Evolutionary conservation across 139 green algal genomes (phyloP), one percentile per base, ranked within the genome.

Genomic region (Chlorella sp.): DNA sequence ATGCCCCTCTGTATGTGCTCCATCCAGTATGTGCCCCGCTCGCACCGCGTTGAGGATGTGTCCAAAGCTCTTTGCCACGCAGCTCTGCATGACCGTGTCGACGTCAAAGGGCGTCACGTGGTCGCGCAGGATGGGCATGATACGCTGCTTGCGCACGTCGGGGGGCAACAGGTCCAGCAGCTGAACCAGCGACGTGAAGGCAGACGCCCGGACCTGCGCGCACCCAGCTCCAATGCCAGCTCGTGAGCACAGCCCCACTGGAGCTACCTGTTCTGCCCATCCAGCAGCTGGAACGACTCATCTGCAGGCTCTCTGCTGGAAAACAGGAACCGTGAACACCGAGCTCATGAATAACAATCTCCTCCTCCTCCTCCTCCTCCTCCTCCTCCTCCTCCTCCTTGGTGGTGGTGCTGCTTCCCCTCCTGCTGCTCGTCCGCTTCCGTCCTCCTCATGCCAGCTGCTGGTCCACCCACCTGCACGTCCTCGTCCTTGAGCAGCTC

Each of bases 21-120:
- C n/a, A n/a, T n/a, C n/a, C n/a, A n/a, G n/a, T n/a, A n/a, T n/a
- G n/a, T n/a, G n/a, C n/a, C n/a, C n/a, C n/a, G n/a, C n/a, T n/a
- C 49, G 49, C 32, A 65, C 34, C 31, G 23, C 1, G 17, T 34
- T 68, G 35, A 63, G 35, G 30, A 64, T 36, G 22, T 31, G 63
- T 6, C 79, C 80, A 36, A 90, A 88, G 2, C 69, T 64, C 2
- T 55, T 27, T 6, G 85, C 83, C 51, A 91, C 67, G 55, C 69
- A 74, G 20, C 83, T 74, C 70, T 90, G 85, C 72, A 91, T 72
- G 17, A 74, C 65, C 3, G 74, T 62, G 30, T 86, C 81, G 71
- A 88, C 72, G 35, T 89, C 85, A 42, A 87, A 80, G 4, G 82
- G 81, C 68, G 85, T 77, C 77, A 83, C 84, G 75, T 89, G 78